Evolutionary conservation across 805 yeast species (phyloP).

Genomic region (Wickerhamiella australiensis): DNA sequence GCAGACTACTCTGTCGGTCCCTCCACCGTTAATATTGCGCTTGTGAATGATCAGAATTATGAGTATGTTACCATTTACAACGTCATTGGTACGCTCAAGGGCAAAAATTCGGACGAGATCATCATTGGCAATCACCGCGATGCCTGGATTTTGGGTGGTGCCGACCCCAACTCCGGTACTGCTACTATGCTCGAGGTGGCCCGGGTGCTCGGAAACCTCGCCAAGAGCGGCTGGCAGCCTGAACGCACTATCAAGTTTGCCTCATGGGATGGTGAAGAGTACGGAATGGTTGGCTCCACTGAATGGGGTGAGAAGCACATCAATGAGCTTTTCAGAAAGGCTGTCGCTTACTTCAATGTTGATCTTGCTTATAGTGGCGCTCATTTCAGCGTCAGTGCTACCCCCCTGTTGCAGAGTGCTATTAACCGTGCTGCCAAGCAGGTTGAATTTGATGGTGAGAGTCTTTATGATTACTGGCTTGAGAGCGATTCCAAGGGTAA

Average conservation of each 20-base stretch:
- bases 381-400: constrained; percentile 38
- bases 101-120: constrained; percentile 43
- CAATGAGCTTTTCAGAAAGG: constrained; percentile 35
- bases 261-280: constrained; percentile 75
- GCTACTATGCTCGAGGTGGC: constrained; percentile 54
- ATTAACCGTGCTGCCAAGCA: constrained; percentile 36
- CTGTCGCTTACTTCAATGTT: constrained; percentile 55
- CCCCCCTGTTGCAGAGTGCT: constrained; percentile 45
- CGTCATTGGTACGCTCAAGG: constrained; percentile 50
- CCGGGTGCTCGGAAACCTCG: constrained; percentile 42
- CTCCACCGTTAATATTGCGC: constrained; percentile 35
- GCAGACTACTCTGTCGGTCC: constrained; percentile 46
- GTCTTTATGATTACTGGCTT: constrained; percentile 30
- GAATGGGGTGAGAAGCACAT: constrained; percentile 60
- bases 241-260: constrained; percentile 55
- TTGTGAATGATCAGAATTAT: constrained; percentile 50
- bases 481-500: constrained; percentile 20
- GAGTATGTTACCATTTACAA: constrained; percentile 50
- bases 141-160: constrained; percentile 71
- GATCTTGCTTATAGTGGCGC: constrained; percentile 56
- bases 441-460: constrained; percentile 36
- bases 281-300: constrained; percentile 62
- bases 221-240: constrained; percentile 59
- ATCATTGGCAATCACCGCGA: constrained; percentile 69
- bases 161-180: constrained; percentile 70